These are phyloP conservation scores for Suhomyces pyralidae DNA, from an alignment of 805 yeast genomes.

Conservation along the genomic window DNA sequence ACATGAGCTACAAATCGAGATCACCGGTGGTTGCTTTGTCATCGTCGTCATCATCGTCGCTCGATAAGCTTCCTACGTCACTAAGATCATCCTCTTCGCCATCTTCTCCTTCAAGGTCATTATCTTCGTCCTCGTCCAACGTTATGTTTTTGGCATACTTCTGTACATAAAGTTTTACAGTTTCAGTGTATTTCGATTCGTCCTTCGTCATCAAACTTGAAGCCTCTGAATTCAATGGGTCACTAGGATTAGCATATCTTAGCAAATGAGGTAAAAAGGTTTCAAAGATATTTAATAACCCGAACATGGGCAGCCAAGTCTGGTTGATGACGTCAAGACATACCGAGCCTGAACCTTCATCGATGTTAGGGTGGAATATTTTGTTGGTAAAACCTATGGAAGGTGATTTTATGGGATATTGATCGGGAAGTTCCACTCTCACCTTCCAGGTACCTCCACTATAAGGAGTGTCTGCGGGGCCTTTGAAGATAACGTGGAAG, in stretches of 20 bases:
- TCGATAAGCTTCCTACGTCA: conserved; percentile 48
- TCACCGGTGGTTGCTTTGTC: conserved; percentile 13
- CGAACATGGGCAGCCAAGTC: conserved; percentile 98
- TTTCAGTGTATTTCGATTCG: conserved; percentile 59
- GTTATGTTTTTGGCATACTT: conserved; percentile 48
- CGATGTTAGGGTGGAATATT: conserved; percentile 94
- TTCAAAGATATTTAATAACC: conserved; percentile 84
- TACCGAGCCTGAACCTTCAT: conserved; percentile 84
- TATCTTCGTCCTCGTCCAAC: conserved; percentile 40
- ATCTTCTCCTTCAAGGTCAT: conserved; percentile 33
- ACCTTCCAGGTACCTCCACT: conserved; percentile 88
- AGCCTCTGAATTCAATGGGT: conserved; percentile 90
- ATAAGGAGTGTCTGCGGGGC: conserved; percentile 81
- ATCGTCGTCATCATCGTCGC: conserved; percentile 41
- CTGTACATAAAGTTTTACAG: conserved; percentile 70
- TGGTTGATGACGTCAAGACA: conserved; percentile 96
- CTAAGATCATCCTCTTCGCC: conserved; percentile 42
- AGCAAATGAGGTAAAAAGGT: conserved; percentile 88
- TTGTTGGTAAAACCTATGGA: conserved; percentile 90
- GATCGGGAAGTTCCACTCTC: conserved; percentile 91
- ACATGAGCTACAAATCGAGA: conserved; percentile 5
- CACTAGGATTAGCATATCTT: conserved; percentile 90
- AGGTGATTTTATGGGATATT: conserved; percentile 93
- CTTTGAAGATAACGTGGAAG: conserved; percentile 78
- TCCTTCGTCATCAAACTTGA: conserved; percentile 73